Evolutionary conservation across 23 red algal genomes (phyloP), one percentile per base, ranked within the genome.

Genomic region (Agarophyton chilense): DNA sequence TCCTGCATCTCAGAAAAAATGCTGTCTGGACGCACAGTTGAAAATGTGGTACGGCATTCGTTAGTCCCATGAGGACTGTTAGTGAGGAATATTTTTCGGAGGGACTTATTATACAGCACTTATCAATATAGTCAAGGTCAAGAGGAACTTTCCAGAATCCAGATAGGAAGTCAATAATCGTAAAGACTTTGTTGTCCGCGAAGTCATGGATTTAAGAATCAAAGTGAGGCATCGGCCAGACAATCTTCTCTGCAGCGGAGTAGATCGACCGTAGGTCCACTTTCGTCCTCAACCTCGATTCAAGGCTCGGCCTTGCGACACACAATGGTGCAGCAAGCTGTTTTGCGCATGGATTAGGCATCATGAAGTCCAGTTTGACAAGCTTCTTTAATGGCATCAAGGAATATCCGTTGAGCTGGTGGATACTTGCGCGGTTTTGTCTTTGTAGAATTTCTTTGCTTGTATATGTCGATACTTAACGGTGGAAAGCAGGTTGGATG

Each of bases 171-270:
- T 88, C 52, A 44, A 77, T n/a, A 16, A 65, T 16, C 5, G 67
- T 67, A 63, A 88, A 88, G 19, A 46, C 44, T 26, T 77, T 77
- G 32, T 46, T 77, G 1, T 62, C 83, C 0, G 51, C 19, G 8
- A 88, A 76, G 83, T 74, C 83, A 47, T 64, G 41, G 7, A 77
- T 53, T 63, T 88, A 10, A 1, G 67, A 55, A n/a, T 76, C 83
- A 2, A 88, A 14, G 14, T 76, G 46, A 2, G 83, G 83, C 83
- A 88, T 88, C 36, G 65, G 83, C 83, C 83, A 88, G 1, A 18
- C 45, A 22, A 61, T 29, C 1, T 34, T 56, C 28, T 77, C 70
- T 2, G 83, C 77, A 28, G 64, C 83, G 4, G 67, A 39, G 60
- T 75, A 77, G 34, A 72, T 63, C 2, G 83, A 44, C 0, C 47